Base-by-base conservation (phyloP, 441 rosid species). In the Brassica hybrid region DNA sequence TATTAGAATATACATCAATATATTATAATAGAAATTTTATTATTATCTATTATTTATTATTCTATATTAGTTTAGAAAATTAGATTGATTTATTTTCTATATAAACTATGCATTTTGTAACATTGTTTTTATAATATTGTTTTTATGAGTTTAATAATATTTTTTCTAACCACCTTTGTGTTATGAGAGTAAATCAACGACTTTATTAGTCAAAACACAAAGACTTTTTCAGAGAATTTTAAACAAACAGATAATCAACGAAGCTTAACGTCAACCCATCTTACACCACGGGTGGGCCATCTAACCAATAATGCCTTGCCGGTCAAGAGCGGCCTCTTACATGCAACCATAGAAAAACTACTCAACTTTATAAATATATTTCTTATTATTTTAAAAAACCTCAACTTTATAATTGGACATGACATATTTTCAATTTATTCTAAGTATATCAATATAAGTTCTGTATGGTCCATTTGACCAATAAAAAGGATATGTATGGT, bases 221-320 rank as follows among this genome's bases (percentile, higher is more conserved):
- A 30, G 34, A 30, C 34, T 2, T 18, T 38, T 13, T 2, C 9
- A 19, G 10, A 30, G 38, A 27, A 25, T 12, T 19, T 14, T 50
- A n/a, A 9, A 6, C 8, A 13, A 2, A 6, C 12, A 3, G 7
- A 19, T 62, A 62, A 41, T 76, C 65, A 69, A 69, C 16, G n/a
- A 52, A 21, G 11, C 11, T 61, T 50, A 54, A 76, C 30, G 36
- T 76, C 69, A 76, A 76, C 79, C 65, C 43, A 52, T 50, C 25
- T 43, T 32, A 5, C 10, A 13, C 1, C 25, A 61, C 38, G 6
- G 32, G 23, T 75, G 61, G 67, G 36, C 61, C 56, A 50, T 13
- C 9, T 50, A 50, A 50, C 18, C 18, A n/a, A 50, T n/a, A 48
- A n/a, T 34, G 41, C 41, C 41, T 8, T 14, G 56, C 79, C 61